These are phyloP conservation scores for Bassia scoparia DNA, from an alignment of 148 eudicot genomes.

Conservation along the genomic window DNA sequence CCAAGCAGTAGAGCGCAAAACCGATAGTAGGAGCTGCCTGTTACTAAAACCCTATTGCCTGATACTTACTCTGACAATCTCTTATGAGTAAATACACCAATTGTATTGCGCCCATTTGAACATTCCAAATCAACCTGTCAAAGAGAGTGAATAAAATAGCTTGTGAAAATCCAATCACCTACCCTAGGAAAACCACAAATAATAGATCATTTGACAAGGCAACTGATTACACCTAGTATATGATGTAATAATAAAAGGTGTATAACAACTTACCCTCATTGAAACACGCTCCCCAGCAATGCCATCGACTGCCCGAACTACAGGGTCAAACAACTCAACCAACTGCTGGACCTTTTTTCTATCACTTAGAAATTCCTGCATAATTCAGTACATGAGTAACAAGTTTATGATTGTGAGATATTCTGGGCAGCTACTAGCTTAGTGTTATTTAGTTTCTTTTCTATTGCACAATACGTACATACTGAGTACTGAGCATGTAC, in stretches of 20 bases:
- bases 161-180: not conserved
- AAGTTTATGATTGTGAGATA: not conserved
- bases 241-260: not conserved
- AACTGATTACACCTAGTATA: not conserved
- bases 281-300: slow-evolving; percentile 88
- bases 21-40: not conserved
- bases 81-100: slow-evolving; percentile 78
- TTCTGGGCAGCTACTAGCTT: too few species aligned
- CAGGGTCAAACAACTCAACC: slow-evolving; percentile 77
- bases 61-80: slow-evolving; percentile 70
- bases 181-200: slow-evolving; percentile 2
- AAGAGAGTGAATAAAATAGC: slow-evolving; percentile 7
- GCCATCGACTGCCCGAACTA: slow-evolving; percentile 72
- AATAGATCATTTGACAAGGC: not conserved
- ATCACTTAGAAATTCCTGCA: slow-evolving; percentile 84
- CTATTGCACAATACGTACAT: too few species aligned
- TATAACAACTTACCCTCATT: slow-evolving; percentile 65
- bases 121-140: slow-evolving; percentile 90
- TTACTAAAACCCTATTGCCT: not conserved
- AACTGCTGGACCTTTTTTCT: slow-evolving; percentile 70
- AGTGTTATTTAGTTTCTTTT: too few species aligned
- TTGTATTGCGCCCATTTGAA: slow-evolving; percentile 66
- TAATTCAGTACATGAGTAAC: slow-evolving; percentile 12
- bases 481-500: not conserved
- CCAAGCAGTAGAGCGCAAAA: not conserved